phyloP scores from a whole-genome alignment of 257 asterid species.

The Knoxia roxburghii region DNA sequence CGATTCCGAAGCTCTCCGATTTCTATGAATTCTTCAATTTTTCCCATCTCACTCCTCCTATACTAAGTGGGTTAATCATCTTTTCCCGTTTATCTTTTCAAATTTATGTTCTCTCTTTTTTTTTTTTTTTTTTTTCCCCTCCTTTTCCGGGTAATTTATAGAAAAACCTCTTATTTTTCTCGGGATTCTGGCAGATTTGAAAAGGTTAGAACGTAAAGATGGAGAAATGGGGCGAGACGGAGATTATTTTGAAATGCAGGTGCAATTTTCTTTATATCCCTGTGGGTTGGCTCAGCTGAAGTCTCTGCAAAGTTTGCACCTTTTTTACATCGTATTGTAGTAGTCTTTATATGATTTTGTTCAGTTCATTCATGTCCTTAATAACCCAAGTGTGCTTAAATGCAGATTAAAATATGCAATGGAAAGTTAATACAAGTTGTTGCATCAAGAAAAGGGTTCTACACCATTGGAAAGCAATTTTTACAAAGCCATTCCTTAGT shows the following conservation, averaged over 20 bases:
- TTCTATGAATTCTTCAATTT: slow-evolving; percentile 93
- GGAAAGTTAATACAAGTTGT: slow-evolving; percentile 83
- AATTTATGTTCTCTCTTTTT: neutral
- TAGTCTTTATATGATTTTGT: neutral
- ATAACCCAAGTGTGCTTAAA: slow-evolving; percentile 7
- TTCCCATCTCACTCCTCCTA: slow-evolving; percentile 79
- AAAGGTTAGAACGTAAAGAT: slow-evolving; percentile 43
- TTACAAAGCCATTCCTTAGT: slow-evolving; percentile 79
- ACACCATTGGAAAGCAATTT: slow-evolving; percentile 69
- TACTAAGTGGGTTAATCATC: slow-evolving; percentile 49
- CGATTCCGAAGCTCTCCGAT: slow-evolving; percentile 94
- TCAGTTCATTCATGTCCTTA: neutral
- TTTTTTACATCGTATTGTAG: neutral
- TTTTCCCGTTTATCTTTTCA: neutral
- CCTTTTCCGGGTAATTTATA: neutral
- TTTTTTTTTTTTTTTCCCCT: no score
- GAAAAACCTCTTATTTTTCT: neutral
- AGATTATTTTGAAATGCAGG: slow-evolving; percentile 89
- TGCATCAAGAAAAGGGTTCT: slow-evolving; percentile 86
- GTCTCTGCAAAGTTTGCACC: neutral
- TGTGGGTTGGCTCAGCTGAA: neutral
- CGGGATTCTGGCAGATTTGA: slow-evolving; percentile 47
- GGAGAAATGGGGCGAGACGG: slow-evolving; percentile 59
- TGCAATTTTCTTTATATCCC: slow-evolving; percentile 15
- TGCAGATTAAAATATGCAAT: slow-evolving; percentile 96